Evolutionary conservation across 805 yeast species (phyloP), one percentile per base, ranked within the genome.

Genomic region (Phaffomyces antillensis): DNA sequence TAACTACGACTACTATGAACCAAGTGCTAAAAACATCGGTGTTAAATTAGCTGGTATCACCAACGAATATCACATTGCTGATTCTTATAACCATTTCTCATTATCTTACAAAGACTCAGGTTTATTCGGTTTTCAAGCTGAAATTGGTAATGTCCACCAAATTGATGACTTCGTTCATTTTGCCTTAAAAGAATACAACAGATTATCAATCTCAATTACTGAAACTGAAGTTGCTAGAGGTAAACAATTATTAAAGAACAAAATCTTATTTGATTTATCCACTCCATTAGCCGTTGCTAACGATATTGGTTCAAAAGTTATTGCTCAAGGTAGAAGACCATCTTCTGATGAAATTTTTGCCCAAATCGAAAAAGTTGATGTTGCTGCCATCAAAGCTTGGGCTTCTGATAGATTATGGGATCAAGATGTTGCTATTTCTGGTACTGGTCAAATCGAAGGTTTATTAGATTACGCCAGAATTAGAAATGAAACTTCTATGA

Each of bases 401-500:
- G 91, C 93, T 54, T 75, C 76, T 61, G 72, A 73, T 51, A 72
- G 77, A 67, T 73, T 86, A 65, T 86, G 88, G 86, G 95, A 86
- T 70, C 85, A 77, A 67, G 95, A 86, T 68, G 72, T 86, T 60
- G 95, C 87, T 56, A 71, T 86, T 59, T 75, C 91, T 48, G 93
- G 85, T 67, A 77, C 86, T 52, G 95, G 95, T 68, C 86, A 82
- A 72, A 84, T 83, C 70, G 95, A 86, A 76, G 87, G 73, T 54
- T 72, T 86, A 68, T 72, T 85, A 64, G 95, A 86, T 67, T 86
- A 86, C 79, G 74, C 72, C 78, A 82, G 91, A 80, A 71, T 80
- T 66, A 83, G 95, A 82, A 83, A 81, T 70, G 90, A 83, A 61
- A 86, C 86, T 89, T 78, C 93, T 60, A 77, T 83, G 86, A 73